Evolutionary conservation across 495 filamentous ascomycete species (phyloP).

Genomic region (Aspergillus olivimuriae): DNA sequence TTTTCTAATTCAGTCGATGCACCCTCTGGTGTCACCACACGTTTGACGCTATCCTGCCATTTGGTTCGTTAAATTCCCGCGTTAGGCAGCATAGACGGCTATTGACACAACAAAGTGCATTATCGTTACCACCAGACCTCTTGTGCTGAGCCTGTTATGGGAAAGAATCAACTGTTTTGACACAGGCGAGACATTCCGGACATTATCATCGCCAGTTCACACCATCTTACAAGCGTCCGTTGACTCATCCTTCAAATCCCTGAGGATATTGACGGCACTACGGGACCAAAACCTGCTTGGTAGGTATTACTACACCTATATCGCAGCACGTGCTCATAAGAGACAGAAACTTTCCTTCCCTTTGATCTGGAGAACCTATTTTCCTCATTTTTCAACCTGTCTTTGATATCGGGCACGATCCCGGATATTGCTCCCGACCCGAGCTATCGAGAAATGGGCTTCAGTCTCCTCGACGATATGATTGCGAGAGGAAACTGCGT

Average conservation of each 20-base stretch:
- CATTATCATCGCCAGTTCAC: conserved; percentile 16
- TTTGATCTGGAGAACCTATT: conserved; percentile 29
- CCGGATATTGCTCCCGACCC: conserved; percentile 16
- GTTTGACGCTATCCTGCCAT: conserved; percentile 26
- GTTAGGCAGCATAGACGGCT: background rate
- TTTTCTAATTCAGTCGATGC: conserved; percentile 20
- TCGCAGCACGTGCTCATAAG: background rate
- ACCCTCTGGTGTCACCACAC: conserved; percentile 24
- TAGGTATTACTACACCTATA: conserved; percentile 1
- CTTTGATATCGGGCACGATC: conserved; percentile 18
- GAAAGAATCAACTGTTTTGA: conserved; percentile 19
- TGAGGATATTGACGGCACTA: conserved; percentile 18
- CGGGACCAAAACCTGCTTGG: conserved; percentile 26
- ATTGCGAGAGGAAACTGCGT: conserved; percentile 22
- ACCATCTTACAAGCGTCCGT: conserved; percentile 23
- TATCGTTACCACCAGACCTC: conserved; percentile 25
- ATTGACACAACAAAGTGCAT: conserved; percentile 17
- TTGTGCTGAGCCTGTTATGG: conserved; percentile 23
- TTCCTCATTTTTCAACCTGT: conserved; percentile 20
- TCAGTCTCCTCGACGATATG: conserved; percentile 25
- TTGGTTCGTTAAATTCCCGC: conserved; percentile 17
- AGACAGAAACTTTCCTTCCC: conserved; percentile 26
- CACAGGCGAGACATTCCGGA: conserved; percentile 10
- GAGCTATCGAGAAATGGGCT: conserved; percentile 18
- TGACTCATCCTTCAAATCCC: conserved; percentile 21